A percentile compares a stretch with the other conserved stretches of the same genome.
Evolutionary conservation across 2,329 filamentous ascomycete species (phyloP).

Genomic region (Aureobasidium zeae): DNA sequence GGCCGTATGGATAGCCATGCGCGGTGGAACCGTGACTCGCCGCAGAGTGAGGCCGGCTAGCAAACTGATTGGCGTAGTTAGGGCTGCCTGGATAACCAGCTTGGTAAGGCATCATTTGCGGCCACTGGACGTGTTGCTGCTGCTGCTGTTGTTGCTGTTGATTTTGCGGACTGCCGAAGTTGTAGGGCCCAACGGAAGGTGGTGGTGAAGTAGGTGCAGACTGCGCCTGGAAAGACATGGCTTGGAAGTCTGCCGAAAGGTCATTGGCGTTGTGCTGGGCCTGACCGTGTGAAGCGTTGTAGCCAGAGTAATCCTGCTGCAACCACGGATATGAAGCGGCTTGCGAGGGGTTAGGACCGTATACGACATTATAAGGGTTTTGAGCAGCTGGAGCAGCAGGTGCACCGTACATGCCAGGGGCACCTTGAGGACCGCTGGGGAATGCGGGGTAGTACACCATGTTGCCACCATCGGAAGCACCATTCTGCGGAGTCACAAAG

Average conservation of each 20-base stretch:
- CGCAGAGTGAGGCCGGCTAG: constrained; percentile 5
- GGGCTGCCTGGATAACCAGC: constrained; percentile 16
- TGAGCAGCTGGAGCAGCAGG: constrained; percentile 3
- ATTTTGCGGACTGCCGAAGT: neutral
- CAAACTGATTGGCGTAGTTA: constrained; percentile 4
- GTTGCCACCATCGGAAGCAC: constrained; percentile 5
- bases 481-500: constrained; percentile 18
- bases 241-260: constrained; percentile 36
- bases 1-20: constrained; percentile 57
- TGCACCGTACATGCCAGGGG: constrained; percentile 11
- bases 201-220: constrained; percentile 9
- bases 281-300: constrained; percentile 3
- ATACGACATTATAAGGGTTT: constrained; percentile 12
- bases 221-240: constrained; percentile 36
- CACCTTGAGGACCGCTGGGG: constrained; percentile 4
- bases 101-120: constrained; percentile 21
- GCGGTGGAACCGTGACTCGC: constrained; percentile 21
- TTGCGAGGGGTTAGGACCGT: constrained; percentile 1
- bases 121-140: constrained; percentile 27
- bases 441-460: constrained; percentile 16
- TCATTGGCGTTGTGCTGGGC: constrained; percentile 34
- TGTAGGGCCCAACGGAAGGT: constrained; percentile 5
- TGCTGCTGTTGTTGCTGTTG: constrained; percentile 24
- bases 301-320: constrained; percentile 11
- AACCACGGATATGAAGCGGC: constrained; percentile 14